Evolutionary conservation across 139 green algal species (phyloP), one percentile per base, ranked within the genome.

Genomic region (Haematococcus lacustris): DNA sequence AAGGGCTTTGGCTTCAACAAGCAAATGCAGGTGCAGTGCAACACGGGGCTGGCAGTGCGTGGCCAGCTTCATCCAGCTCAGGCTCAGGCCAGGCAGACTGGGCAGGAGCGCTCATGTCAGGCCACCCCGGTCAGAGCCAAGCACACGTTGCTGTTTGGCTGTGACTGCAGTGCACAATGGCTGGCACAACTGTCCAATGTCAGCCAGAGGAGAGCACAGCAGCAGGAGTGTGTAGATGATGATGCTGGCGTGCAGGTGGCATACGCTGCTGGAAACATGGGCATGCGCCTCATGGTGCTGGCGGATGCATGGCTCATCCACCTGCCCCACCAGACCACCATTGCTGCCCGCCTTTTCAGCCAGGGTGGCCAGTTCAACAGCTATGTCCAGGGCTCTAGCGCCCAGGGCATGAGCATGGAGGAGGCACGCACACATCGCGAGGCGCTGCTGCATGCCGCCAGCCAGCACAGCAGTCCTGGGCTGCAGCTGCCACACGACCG

Each of bases 1-100:
- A 40, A 47, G 63, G 63, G 63, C 4, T 69, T 51, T 51, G 63
- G 63, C 21, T 69, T 69, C 63, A 69, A 69, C 63, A 69, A 69
- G 63, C 63, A 69, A 37, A 35, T 69, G 37, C 63, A 69, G 37
- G 59, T 66, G n/a, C 43, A 17, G 43, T 53, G 43, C n/a, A n/a
- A n/a, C n/a, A n/a, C n/a, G 43, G 9, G 43, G 9, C 9, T 53
- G 43, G 9, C 9, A 28, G 43, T 53, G 43, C 17, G 43, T 53
- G 9, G 17, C 17, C 43, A 53, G 9, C 43, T 28, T 53, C 43
- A 53, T 53, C 43, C 9, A 28, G 9, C 9, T 53, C 43, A 53
- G 9, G 9, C 9, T 53, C 43, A 53, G 9, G 9, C 9, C 17
- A 9, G 17, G 9, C 43, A 53, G 9, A 28, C 43, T 28, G 9